These are phyloP conservation scores for Dioscorea dumetorum DNA, from an alignment of 106 monocot genomes.

Conservation along the genomic window DNA sequence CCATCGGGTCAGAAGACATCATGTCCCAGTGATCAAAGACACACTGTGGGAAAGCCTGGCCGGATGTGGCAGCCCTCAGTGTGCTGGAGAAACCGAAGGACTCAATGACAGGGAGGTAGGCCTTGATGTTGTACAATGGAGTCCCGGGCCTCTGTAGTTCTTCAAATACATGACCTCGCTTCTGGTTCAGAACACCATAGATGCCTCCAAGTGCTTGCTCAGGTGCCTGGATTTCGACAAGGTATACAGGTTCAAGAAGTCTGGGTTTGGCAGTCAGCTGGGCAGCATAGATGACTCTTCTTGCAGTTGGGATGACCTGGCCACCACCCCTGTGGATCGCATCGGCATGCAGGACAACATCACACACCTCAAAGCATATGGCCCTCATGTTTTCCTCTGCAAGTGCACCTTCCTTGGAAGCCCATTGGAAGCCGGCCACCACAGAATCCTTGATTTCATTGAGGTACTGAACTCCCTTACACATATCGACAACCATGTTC, in stretches of 20 bases:
- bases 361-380: conserved; percentile 44
- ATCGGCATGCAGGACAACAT: conserved; percentile 45
- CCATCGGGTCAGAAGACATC: conserved; percentile 38
- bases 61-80: conserved; percentile 38
- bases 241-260: conserved; percentile 37
- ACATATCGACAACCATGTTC: conserved; percentile 55
- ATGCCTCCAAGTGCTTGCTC: conserved; percentile 43
- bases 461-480: conserved; percentile 52
- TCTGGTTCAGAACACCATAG: conserved; percentile 44
- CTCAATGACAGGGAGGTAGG: conserved; percentile 38
- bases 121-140: conserved; percentile 46
- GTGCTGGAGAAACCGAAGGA: conserved; percentile 39
- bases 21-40: conserved; percentile 54
- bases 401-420: conserved; percentile 39
- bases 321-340: conserved; percentile 47
- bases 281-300: conserved; percentile 37
- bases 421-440: conserved; percentile 54
- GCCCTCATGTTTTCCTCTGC: conserved; percentile 48
- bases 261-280: conserved; percentile 39
- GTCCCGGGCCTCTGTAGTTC: conserved; percentile 44
- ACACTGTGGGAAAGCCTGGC: conserved; percentile 39
- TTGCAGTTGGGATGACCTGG: conserved; percentile 36
- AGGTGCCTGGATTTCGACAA: conserved; percentile 45
- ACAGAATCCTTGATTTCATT: conserved; percentile 58
- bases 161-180: conserved; percentile 41